Conservation (phyloP, 495 filamentous ascomycete species). For the Daldinia concentrica region DNA sequence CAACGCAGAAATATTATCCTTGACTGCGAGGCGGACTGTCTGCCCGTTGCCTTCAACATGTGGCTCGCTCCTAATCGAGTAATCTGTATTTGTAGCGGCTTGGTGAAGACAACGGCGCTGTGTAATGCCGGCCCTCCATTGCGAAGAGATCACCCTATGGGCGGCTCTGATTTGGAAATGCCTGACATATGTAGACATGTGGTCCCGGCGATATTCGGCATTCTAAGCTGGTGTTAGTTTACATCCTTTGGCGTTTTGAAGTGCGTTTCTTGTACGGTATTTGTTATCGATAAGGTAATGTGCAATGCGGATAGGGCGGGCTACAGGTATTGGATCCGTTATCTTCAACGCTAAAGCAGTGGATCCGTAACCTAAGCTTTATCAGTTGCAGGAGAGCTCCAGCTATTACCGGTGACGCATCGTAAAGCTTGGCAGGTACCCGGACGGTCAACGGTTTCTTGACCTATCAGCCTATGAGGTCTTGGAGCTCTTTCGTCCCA, state of each 20-base stretch:
- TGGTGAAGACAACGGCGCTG: conserved; percentile 33
- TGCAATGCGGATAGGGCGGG: not conserved
- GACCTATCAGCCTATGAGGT: not conserved
- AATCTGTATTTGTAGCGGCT: not conserved
- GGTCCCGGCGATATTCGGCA: conserved; percentile 29
- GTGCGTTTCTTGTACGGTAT: conserved; percentile 1
- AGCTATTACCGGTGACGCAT: conserved; percentile 32
- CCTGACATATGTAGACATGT: conserved; percentile 48
- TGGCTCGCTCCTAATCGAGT: conserved; percentile 3
- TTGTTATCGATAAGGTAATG: conserved; percentile 26
- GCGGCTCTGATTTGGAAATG: conserved; percentile 42
- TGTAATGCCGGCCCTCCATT: conserved; percentile 20
- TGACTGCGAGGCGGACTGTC: conserved; percentile 69
- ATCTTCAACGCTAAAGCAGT: not conserved
- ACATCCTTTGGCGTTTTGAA: not conserved
- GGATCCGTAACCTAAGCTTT: not conserved
- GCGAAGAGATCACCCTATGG: conserved; percentile 39
- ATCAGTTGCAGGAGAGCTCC: conserved; percentile 7
- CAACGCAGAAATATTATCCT: conserved; percentile 83
- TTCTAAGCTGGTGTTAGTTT: conserved; percentile 2
- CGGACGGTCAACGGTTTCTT: conserved; percentile 12
- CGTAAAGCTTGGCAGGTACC: conserved; percentile 41
- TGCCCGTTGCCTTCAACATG: conserved; percentile 2
- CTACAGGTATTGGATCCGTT: not conserved
- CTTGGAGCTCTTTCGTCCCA: too few species aligned